These are phyloP conservation scores for Amylostereum areolatum DNA, from an alignment of 1,284 basidiomycete genomes.

Conservation along the genomic window DNA sequence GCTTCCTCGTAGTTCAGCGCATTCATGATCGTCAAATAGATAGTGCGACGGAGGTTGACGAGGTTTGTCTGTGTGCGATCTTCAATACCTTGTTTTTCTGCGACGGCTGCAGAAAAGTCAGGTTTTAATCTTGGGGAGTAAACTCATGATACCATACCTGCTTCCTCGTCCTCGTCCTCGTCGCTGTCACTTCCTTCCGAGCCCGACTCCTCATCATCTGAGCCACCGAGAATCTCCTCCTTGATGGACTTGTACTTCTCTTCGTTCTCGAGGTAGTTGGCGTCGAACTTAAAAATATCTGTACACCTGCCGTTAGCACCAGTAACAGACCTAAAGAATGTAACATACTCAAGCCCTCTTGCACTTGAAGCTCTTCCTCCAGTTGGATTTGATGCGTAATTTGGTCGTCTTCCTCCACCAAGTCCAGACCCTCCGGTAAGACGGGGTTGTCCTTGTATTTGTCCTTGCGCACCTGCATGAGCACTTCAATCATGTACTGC, in stretches of 20 bases:
- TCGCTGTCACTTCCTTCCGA: constrained; percentile 55
- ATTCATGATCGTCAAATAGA: constrained; percentile 99
- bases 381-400: constrained; percentile 92
- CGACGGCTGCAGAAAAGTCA: constrained; percentile 38
- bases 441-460: constrained; percentile 98
- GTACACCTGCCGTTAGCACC: constrained; percentile 2
- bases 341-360: constrained; percentile 86
- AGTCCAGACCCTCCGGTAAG: constrained; percentile 87
- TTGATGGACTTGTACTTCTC: constrained; percentile 92
- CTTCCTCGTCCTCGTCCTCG: constrained; percentile 54
- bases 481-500: constrained; percentile 99
- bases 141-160: constrained; percentile 21
- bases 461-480: constrained; percentile 97
- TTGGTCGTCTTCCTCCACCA: constrained; percentile 97
- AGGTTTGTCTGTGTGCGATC: constrained; percentile 95
- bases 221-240: constrained; percentile 88
- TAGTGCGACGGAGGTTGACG: constrained; percentile 89
- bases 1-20: constrained; percentile 98
- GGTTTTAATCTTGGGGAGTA: constrained; percentile 7
- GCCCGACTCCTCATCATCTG: constrained; percentile 59
- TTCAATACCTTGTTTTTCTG: constrained; percentile 84
- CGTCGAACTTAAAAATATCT: constrained; percentile 97
- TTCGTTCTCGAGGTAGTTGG: constrained; percentile 87
- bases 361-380: constrained; percentile 90
- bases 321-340: constrained; percentile 4